Conservation (phyloP, 768 basidiomycete genomes). For the Tubosaeta sp. region DNA sequence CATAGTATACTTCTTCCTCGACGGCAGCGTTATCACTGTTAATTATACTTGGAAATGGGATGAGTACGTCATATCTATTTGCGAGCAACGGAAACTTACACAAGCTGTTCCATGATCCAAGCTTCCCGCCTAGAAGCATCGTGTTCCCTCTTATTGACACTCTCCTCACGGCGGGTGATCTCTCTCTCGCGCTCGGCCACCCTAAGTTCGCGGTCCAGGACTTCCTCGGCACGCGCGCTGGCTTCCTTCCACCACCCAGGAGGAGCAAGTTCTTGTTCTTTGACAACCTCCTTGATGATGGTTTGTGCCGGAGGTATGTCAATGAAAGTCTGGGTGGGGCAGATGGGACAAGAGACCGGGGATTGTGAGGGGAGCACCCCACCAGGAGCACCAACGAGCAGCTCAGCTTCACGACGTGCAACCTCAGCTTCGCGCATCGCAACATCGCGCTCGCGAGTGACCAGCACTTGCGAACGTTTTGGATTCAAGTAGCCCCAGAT, state of each 20-base stretch:
- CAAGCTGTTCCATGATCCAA: slow-evolving; percentile 92
- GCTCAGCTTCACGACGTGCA: slow-evolving; percentile 82
- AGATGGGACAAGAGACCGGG: slow-evolving; percentile 53
- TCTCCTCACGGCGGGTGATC: slow-evolving; percentile 81
- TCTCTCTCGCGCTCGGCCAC: slow-evolving; percentile 84
- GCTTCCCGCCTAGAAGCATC: slow-evolving; percentile 82
- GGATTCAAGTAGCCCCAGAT: slow-evolving; percentile 75
- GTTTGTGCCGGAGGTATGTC: slow-evolving; percentile 67
- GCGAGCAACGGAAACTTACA: slow-evolving; percentile 45
- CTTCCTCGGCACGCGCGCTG: slow-evolving; percentile 71
- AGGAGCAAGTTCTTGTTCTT: slow-evolving; percentile 73
- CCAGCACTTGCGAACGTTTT: slow-evolving; percentile 75
- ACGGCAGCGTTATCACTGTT: slow-evolving; percentile 65
- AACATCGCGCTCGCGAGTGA: slow-evolving; percentile 74
- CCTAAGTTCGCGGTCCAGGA: slow-evolving; percentile 81
- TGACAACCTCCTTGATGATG: slow-evolving; percentile 83
- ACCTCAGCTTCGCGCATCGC: slow-evolving; percentile 85
- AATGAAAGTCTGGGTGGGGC: slow-evolving; percentile 48
- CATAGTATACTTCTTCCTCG: slow-evolving; percentile 81
- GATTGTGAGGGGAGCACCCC: slow-evolving; percentile 63
- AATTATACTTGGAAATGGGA: slow-evolving; percentile 44
- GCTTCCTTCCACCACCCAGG: slow-evolving; percentile 74
- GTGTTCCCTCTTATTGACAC: slow-evolving; percentile 79
- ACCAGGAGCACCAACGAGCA: slow-evolving; percentile 78
- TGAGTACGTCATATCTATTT: slow-evolving; percentile 1